These are phyloP conservation scores for Phytophthora crassamura DNA, from an alignment of 352 stramenopile genomes.

Conservation along the genomic window DNA sequence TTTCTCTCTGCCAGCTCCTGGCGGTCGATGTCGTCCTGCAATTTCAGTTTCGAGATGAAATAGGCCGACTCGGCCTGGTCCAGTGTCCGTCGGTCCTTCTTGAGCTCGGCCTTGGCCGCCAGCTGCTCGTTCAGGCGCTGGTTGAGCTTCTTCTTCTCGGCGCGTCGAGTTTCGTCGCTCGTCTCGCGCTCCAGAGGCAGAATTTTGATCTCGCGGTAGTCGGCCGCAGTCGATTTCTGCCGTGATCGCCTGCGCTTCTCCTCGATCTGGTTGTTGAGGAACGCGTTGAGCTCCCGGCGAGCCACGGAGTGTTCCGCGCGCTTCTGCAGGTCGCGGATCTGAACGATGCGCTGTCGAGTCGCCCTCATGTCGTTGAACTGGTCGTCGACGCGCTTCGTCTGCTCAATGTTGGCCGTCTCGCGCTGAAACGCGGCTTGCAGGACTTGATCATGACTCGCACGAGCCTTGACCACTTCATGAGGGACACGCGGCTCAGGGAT, in stretches of 20 bases:
- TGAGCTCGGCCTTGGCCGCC: slow-evolving; percentile 45
- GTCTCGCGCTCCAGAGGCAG: slow-evolving; percentile 48
- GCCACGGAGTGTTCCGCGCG: slow-evolving; percentile 44
- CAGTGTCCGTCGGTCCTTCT: slow-evolving; percentile 41
- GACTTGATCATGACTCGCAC: slow-evolving; percentile 30
- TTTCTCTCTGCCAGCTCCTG: slow-evolving; percentile 33
- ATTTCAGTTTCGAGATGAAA: slow-evolving; percentile 55
- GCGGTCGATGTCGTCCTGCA: slow-evolving; percentile 43
- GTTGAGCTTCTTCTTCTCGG: slow-evolving; percentile 53
- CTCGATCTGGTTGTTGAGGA: slow-evolving; percentile 58
- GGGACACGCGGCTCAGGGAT: slow-evolving; percentile 37
- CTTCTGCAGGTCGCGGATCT: slow-evolving; percentile 52
- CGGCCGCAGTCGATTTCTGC: slow-evolving; percentile 17
- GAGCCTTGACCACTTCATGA: slow-evolving; percentile 19
- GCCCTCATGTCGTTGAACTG: slow-evolving; percentile 24
- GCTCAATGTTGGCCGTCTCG: slow-evolving; percentile 32
- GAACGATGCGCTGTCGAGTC: slow-evolving; percentile 36
- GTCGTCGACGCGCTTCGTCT: slow-evolving; percentile 23
- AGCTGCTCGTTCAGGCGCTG: slow-evolving; percentile 57
- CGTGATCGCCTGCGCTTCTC: slow-evolving; percentile 36
- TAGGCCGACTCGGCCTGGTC: slow-evolving; percentile 68
- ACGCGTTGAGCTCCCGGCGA: slow-evolving; percentile 56
- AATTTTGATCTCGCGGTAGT: slow-evolving; percentile 38
- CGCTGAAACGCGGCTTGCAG: slow-evolving; percentile 44
- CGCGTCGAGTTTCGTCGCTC: slow-evolving; percentile 34